Base-by-base conservation (phyloP, 1,139 yeast species). In the Lodderomyces beijingensis region DNA sequence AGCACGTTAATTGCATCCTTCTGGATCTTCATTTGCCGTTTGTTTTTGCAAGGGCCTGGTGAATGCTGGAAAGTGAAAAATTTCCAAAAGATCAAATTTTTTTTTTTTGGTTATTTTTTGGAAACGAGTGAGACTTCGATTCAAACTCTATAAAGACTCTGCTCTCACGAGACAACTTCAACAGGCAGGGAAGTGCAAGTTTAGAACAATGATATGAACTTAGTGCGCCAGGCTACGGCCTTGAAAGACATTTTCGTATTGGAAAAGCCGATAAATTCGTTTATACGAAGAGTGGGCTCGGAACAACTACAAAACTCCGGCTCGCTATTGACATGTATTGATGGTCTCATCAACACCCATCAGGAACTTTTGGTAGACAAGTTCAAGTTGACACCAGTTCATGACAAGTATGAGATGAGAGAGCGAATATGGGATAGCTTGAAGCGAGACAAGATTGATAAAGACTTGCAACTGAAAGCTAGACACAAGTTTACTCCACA, bases 1-100 rank as follows among this genome's bases (percentile, higher is more conserved):
- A 87, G 70, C 13, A 88, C 85, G 38, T 75, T 73, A 25, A 77
- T 68, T 18, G 95, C 93, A 42, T 72, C 67, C 14, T 71, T 70
- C 50, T 81, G 87, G 38, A 79, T 65, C 65, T 76, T 80, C 91
- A 83, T 82, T 33, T 19, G 7, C 21, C 9, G 7, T 7, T 8
- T 19, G 21, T 19, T 19, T 19, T 10, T 11, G 27, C 25, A 11
- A 23, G 26, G 38, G 32, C 20, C 11, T 14, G n/a, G 13, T 27
- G 18, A 14, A 25, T 16, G 10, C 15, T 14, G 5, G 9, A n/a
- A 11, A 11, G 12, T 19, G n/a, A n/a, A n/a, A n/a, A n/a, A n/a
- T n/a, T n/a, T n/a, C n/a, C n/a, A n/a, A n/a, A n/a, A n/a, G n/a
- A n/a, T n/a, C n/a, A n/a, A n/a, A n/a, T 28, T 19, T 13, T 9